phyloP scores from a whole-genome alignment of 306 rosid genomes.

The Prunus fruticosa region DNA sequence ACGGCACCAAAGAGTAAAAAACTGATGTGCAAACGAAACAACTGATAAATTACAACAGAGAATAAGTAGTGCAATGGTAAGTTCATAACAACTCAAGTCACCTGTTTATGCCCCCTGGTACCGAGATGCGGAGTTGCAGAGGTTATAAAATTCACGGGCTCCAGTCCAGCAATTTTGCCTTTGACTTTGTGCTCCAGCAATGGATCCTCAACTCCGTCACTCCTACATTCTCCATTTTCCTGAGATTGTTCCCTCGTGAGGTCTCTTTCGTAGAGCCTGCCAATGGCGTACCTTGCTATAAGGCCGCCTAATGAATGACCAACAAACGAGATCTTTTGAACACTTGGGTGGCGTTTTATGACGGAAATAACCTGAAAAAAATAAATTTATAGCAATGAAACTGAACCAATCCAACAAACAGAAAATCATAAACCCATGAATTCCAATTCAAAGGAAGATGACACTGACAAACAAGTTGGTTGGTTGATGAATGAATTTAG shows the following conservation, averaged over 20 bases:
- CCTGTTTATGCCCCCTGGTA: conserved; percentile 88
- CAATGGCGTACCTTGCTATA: conserved; percentile 78
- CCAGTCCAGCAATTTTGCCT: conserved; percentile 76
- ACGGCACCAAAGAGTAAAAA: background rate
- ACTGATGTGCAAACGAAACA: background rate
- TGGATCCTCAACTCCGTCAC: conserved; percentile 35
- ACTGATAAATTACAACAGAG: conserved; percentile 3
- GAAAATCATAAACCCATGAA: background rate
- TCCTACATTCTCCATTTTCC: conserved; percentile 43
- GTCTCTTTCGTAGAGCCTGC: conserved; percentile 59
- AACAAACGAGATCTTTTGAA: conserved; percentile 69
- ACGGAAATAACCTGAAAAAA: conserved; percentile 60
- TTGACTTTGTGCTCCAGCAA: conserved; percentile 28
- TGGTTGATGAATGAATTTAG: background rate
- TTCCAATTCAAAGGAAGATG: background rate
- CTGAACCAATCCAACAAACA: background rate
- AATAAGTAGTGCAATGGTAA: background rate
- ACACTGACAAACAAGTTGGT: background rate
- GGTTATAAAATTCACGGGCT: conserved; percentile 77
- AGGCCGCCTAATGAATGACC: conserved; percentile 85
- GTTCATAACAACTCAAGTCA: conserved; percentile 16
- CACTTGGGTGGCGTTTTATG: conserved; percentile 50
- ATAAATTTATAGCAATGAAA: background rate
- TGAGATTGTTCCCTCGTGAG: conserved; percentile 20
- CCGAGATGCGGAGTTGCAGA: conserved; percentile 93